Base-by-base conservation (phyloP, 768 basidiomycete species). In the Tricholoma sp. region DNA sequence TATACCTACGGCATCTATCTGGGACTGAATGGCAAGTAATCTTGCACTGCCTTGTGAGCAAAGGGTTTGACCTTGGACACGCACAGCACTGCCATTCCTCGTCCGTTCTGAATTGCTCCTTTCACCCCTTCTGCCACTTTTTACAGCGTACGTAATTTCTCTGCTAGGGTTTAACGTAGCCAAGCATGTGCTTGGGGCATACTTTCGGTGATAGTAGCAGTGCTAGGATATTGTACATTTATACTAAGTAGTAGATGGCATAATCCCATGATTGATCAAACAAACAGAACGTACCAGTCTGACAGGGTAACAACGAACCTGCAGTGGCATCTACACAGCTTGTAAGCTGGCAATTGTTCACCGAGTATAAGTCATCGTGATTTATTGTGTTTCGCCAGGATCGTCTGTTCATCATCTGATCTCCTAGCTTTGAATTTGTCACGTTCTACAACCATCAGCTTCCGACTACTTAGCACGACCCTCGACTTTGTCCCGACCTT, bases 1-100 rank as follows among this genome's bases (percentile, higher is more conserved):
- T 98, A 98, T 68, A 82, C 86, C 20, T 98, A 97, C 66, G 91
- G 95, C 41, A 79, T 94, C 31, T 96, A 95, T 70, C 81, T 94
- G 36, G 94, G 93, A 7, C 73, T 93, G 31, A 91, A 83, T 63
- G 88, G 89, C 88, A 65, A 47, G 53, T 39, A 49, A 32, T 32
- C 9, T 5, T 17, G 29, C 29, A 48, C 4, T 5, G 47, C 6
- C 15, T 49, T 5, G 8, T 6, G 9, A 48, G 11, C 6, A 29
- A 12, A 29, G 24, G 45, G 31, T 10, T 32, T 49, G n/a, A 49
- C n/a, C 15, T 49, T 10, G 15, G 24, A 56, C 55, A 18, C 39
- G 8, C 34, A 57, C 62, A 89, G 95, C 94, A 24, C 76, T 98
- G n/a, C 96, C 96, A 1, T 98, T 98, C 74, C 81, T 98, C 56